Evolutionary conservation across 2,329 filamentous ascomycete species (phyloP).

Genomic region (Alternaria tenuissima): DNA sequence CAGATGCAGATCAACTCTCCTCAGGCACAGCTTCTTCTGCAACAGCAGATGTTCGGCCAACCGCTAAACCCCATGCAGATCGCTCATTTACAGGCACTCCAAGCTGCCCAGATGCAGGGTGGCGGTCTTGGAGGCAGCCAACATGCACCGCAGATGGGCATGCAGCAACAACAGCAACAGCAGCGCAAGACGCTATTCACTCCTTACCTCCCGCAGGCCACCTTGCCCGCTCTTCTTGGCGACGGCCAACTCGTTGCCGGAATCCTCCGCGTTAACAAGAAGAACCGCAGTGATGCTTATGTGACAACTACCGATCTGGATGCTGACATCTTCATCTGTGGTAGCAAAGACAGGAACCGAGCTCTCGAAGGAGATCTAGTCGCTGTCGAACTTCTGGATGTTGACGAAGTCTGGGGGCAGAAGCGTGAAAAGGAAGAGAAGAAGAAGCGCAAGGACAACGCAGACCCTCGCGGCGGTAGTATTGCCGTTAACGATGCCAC

Average conservation of each 20-base stretch:
- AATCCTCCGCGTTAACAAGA: conserved; percentile 98
- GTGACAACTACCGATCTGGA: conserved; percentile 94
- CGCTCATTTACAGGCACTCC: conserved; percentile 88
- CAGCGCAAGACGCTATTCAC: conserved; percentile 99
- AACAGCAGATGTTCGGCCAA: conserved; percentile 87
- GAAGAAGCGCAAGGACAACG: conserved; percentile 99
- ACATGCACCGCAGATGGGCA: conserved; percentile 67
- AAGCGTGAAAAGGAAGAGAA: conserved; percentile 99
- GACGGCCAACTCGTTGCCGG: conserved; percentile 96
- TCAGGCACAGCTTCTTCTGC: conserved; percentile 82
- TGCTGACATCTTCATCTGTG: conserved; percentile 99
- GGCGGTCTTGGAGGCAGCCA: conserved; percentile 73
- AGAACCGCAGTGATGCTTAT: conserved; percentile 98
- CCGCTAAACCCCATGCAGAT: conserved; percentile 88
- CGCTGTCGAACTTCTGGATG: conserved; percentile 93
- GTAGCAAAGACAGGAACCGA: conserved; percentile 97
- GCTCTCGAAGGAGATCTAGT: conserved; percentile 96
- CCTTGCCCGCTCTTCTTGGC: conserved; percentile 84
- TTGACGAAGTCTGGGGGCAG: conserved; percentile 98
- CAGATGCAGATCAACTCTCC: conserved; percentile 82
- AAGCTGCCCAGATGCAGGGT: conserved; percentile 85
- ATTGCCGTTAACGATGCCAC: conserved; percentile 72
- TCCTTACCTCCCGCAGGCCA: conserved; percentile 94
- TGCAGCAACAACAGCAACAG: conserved; percentile 85
- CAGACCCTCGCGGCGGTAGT: conserved; percentile 83